Percentiles rank a stretch among this genome's conserved stretches.
Evolutionary conservation across 768 basidiomycete species (phyloP).

Genomic region (Filobasidium wieringae): DNA sequence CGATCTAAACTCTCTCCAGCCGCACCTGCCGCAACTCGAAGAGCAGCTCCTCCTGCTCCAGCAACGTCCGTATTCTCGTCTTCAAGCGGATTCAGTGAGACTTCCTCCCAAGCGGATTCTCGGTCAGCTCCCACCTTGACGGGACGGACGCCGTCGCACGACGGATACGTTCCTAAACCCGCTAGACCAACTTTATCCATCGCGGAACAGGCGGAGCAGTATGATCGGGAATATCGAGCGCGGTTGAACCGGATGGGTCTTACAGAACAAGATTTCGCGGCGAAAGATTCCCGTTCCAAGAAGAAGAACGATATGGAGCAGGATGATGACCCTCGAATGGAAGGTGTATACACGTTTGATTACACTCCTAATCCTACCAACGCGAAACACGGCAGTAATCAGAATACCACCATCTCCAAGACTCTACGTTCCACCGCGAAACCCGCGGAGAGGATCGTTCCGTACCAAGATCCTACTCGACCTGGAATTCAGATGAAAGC

Average conservation of each 20-base stretch:
- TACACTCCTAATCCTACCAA: background rate
- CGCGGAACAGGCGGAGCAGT: background rate
- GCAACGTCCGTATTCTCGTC: background rate
- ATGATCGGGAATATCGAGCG: background rate
- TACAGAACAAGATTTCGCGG: too few relatives aligned
- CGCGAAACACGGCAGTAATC: too few relatives aligned
- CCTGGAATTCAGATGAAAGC: background rate
- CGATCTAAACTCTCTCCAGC: too few relatives aligned
- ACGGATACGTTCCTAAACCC: background rate
- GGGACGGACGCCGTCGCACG: background rate
- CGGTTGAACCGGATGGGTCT: background rate
- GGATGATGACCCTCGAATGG: background rate
- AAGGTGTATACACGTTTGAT: conserved; percentile 9
- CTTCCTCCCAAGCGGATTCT: background rate
- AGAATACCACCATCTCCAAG: too few relatives aligned
- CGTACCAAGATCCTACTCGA: background rate
- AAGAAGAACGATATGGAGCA: background rate
- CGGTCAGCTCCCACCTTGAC: background rate
- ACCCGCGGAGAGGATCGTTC: background rate
- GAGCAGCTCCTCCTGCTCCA: too few relatives aligned
- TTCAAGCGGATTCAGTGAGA: background rate
- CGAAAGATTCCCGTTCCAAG: too few relatives aligned
- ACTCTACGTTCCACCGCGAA: background rate
- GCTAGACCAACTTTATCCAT: background rate
- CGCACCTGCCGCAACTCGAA: too few relatives aligned